Percentiles rank a stretch among this genome's conserved stretches.
Conservation (phyloP, 2,329 filamentous ascomycete genomes). For the Raffaelea albimanens region DNA sequence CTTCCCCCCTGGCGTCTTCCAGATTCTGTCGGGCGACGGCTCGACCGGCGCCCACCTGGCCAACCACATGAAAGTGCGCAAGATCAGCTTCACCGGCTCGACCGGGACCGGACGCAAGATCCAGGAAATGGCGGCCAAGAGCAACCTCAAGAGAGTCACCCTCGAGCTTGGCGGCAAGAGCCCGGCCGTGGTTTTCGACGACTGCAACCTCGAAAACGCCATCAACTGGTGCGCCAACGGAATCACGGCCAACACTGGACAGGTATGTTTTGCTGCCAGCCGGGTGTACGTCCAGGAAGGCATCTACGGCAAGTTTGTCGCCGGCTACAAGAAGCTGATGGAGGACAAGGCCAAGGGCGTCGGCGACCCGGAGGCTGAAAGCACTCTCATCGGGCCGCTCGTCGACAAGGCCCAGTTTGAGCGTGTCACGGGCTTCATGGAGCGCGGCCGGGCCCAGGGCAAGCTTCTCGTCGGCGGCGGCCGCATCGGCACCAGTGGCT, state of each 20-base stretch:
- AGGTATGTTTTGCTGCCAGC: conserved; percentile 66
- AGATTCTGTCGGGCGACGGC: conserved; percentile 29
- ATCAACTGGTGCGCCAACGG: conserved; percentile 23
- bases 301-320: conserved; percentile 52
- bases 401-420: conserved; percentile 54
- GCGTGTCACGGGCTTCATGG: conserved; percentile 51
- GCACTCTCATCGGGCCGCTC: conserved; percentile 46
- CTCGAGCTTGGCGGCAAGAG: conserved; percentile 62
- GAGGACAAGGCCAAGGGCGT: conserved; percentile 29
- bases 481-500: conserved; percentile 10
- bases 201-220: conserved; percentile 51
- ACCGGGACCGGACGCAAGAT: conserved; percentile 55
- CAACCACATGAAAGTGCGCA: conserved; percentile 31
- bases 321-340: conserved; percentile 32
- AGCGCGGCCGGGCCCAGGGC: conserved; percentile 49
- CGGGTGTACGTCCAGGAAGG: conserved; percentile 56
- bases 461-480: conserved; percentile 44
- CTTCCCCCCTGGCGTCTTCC: conserved; percentile 31
- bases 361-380: conserved; percentile 49
- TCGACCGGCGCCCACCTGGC: conserved; percentile 8
- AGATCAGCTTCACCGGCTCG: conserved; percentile 60
- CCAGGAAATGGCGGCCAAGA: conserved; percentile 47
- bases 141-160: conserved; percentile 57
- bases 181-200: conserved; percentile 51
- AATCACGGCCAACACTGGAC: conserved; percentile 61